Evolutionary conservation across 2,329 filamentous ascomycete genomes (phyloP), one percentile per base, ranked within the genome.

Genomic region (Truncatella angustata): DNA sequence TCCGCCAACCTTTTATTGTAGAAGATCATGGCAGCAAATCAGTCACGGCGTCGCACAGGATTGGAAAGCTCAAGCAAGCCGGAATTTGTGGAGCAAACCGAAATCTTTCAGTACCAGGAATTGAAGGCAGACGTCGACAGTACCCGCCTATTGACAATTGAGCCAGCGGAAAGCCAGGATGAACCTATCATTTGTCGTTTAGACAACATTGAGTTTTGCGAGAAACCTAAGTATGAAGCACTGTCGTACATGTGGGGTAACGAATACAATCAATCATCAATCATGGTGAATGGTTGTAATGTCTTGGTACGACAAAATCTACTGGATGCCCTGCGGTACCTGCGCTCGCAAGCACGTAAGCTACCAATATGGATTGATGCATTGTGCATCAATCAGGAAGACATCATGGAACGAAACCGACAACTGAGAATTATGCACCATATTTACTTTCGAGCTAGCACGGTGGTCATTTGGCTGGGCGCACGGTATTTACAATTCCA

Each of bases 381-480:
- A 6, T n/a, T 64, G 12, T 58, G 56, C 39, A 63, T 63, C 53
- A 58, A 63, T 32, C 62, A 64, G 52, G 12, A 35, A 4, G 55
- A 63, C 32, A 51, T 57, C 10, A 12, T 28, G 4, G 61, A 64
- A 26, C 54, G 59, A 14, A 58, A 56, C 16, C 40, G 52, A 16
- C 61, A 64, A 28, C 46, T 64, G 5, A 39, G 37, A 6, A 54
- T 57, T 12, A 63, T 64, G 61, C 47, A 52, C 2, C 52, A 60
- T 28, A 60, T 64, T 9, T 63, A 62, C 52, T 53, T 52, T 23
- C 51, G 51, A 28, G 62, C 62, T 18, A 32, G 30, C 14, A 43
- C 18, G 3, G 59, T 63, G 1, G 24, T 62, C 10, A 50, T 62
- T 5, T 64, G 58, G 55, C 53, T 63, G 12, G 59, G 60, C 9